Conservation (phyloP, 371 early-diverging fungal genomes). For the Mucor plumbeus region DNA sequence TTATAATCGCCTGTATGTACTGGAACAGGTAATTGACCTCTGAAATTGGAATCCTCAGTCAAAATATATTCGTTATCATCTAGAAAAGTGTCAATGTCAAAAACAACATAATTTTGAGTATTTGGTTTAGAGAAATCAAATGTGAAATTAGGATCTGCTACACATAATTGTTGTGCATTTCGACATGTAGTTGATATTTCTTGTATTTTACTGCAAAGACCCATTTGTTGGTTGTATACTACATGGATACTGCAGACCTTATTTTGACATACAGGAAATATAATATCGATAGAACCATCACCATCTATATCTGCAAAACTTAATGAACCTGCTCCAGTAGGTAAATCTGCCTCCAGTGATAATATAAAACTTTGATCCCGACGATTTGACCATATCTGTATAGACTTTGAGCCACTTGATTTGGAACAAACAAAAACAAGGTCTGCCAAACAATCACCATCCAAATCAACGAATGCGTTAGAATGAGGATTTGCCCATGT, state of each 20-base stretch:
- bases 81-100: conserved; percentile 52
- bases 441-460: conserved; percentile 93
- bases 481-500: conserved; percentile 79
- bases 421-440: conserved; percentile 82
- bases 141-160: conserved; percentile 71
- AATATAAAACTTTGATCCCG: conserved; percentile 67
- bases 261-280: conserved; percentile 71
- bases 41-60: conserved; percentile 52
- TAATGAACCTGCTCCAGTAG: conserved; percentile 76
- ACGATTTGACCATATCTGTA: conserved; percentile 82
- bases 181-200: conserved; percentile 57
- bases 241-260: conserved; percentile 73
- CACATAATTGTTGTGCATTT: conserved; percentile 69
- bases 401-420: conserved; percentile 42
- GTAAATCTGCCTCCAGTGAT: conserved; percentile 63
- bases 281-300: conserved; percentile 87
- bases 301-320: conserved; percentile 92
- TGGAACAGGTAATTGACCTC: conserved; percentile 63
- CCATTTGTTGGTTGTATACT: conserved; percentile 84
- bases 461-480: conserved; percentile 88
- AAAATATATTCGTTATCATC: conserved; percentile 55
- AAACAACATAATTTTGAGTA: conserved; percentile 49
- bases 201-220: conserved; percentile 66
- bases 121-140: conserved; percentile 62
- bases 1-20: conserved; percentile 80